Evolutionary conservation across 768 basidiomycete species (phyloP), one percentile per base, ranked within the genome.

Genomic region (Lepiota venenata): DNA sequence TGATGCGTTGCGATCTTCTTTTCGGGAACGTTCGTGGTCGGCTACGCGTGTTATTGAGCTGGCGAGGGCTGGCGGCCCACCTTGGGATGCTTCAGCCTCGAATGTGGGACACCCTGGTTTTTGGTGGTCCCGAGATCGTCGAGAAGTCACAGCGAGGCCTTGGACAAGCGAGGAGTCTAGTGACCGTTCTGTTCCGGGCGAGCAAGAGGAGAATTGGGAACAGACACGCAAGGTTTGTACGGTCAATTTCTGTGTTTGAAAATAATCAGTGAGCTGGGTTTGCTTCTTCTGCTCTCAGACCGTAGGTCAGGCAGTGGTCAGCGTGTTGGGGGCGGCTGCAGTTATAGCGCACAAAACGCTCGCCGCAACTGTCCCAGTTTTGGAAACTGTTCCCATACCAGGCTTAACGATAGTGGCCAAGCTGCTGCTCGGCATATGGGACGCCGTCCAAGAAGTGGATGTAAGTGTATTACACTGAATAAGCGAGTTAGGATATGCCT

Each of bases 401-500:
- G 84, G 83, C 0, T 69, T 89, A 6, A 69, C 71, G 3, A 68
- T 72, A 11, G 82, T 80, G 0, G 85, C 81, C 0, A 71, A 66
- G 39, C 76, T 74, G 3, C 62, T 89, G 45, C 59, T 87, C 15
- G 65, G 63, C 8, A 84, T 89, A n/a, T 89, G 87, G 87, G 79
- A 83, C 41, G 71, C 82, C 0, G 71, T 84, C 4, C 74, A 83
- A 53, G 60, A 68, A 20, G 82, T 88, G 10, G 84, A 87, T 48
- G 87, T 88, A 58, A 61, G 83, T 74, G 4, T 39, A 50, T 9
- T 41, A 55, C 11, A 16, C 50, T 44, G 9, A 14, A 36, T 47
- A 39, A 6, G 2, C 35, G 20, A 27, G 22, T 16, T n/a, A 14
- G 29, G 35, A 18, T 18, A 11, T 39, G 6, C 32, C 21, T 39